phyloP scores from a whole-genome alignment of 2,329 filamentous ascomycete genomes.

The Penicillium sp. region DNA sequence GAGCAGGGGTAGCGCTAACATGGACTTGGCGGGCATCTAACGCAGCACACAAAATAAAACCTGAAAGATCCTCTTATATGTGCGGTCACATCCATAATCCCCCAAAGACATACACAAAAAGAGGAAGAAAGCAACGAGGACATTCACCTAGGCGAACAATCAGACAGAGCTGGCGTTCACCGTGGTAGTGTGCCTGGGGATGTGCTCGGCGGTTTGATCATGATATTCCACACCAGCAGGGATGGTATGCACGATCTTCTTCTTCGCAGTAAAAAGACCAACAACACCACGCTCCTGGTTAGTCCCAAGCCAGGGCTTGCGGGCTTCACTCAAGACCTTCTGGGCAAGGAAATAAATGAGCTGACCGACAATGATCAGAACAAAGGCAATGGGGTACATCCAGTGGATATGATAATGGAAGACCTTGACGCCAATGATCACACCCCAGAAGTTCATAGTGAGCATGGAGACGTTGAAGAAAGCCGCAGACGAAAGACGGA shows the following conservation, averaged over 20 bases:
- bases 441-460: conserved; percentile 95
- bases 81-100: neutral
- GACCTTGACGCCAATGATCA: conserved; percentile 85
- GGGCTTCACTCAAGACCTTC: conserved; percentile 77
- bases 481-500: conserved; percentile 85
- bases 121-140: neutral
- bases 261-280: conserved; percentile 82
- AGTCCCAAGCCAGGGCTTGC: conserved; percentile 91
- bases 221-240: conserved; percentile 14
- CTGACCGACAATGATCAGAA: conserved; percentile 83
- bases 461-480: conserved; percentile 96
- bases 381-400: conserved; percentile 94
- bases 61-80: neutral
- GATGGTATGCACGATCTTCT: conserved; percentile 55
- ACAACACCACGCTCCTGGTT: conserved; percentile 79
- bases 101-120: neutral
- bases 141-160: neutral
- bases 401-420: conserved; percentile 79
- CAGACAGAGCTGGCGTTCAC: conserved; percentile 17
- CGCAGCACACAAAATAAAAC: neutral
- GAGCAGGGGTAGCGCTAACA: neutral
- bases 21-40: neutral
- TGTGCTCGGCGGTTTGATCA: conserved; percentile 15
- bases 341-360: conserved; percentile 85
- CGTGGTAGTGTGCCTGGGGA: conserved; percentile 6